These are phyloP conservation scores for Paraphoma chrysanthemicola DNA, from an alignment of 2,329 filamentous ascomycete species.

Conservation along the genomic window DNA sequence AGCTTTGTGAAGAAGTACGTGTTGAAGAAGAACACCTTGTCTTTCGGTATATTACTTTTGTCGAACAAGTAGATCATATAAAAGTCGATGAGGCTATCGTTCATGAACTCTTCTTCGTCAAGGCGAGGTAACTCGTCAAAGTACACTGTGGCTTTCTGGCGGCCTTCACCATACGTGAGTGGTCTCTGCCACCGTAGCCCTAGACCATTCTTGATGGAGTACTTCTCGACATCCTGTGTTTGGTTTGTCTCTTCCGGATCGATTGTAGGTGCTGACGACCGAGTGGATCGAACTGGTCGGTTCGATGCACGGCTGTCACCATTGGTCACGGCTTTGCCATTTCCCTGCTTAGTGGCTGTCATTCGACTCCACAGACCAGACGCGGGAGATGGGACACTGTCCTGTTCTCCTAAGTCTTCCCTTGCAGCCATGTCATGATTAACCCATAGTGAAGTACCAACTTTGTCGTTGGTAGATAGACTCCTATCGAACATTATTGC, in stretches of 20 bases:
- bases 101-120: slow-evolving; percentile 84
- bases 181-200: slow-evolving; percentile 52
- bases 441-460: slow-evolving; percentile 7
- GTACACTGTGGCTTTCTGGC: slow-evolving; percentile 70
- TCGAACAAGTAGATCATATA: slow-evolving; percentile 67
- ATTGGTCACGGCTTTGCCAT: background rate
- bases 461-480: slow-evolving; percentile 17
- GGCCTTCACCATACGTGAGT: slow-evolving; percentile 68
- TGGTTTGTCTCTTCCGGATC: background rate
- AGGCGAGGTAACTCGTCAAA: slow-evolving; percentile 77
- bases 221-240: slow-evolving; percentile 17
- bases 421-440: background rate
- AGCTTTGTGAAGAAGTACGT: slow-evolving; percentile 89
- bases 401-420: background rate
- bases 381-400: background rate
- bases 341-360: background rate
- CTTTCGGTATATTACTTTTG: slow-evolving; percentile 55
- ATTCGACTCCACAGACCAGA: background rate
- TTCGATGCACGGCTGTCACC: no score
- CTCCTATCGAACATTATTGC: slow-evolving; percentile 16
- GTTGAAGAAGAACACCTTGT: slow-evolving; percentile 85
- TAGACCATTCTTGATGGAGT: slow-evolving; percentile 30
- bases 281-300: background rate
- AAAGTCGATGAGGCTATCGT: slow-evolving; percentile 91
- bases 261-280: slow-evolving; percentile 8